Conservation (phyloP, 768 basidiomycete genomes). For the Tulasnella sp. region DNA sequence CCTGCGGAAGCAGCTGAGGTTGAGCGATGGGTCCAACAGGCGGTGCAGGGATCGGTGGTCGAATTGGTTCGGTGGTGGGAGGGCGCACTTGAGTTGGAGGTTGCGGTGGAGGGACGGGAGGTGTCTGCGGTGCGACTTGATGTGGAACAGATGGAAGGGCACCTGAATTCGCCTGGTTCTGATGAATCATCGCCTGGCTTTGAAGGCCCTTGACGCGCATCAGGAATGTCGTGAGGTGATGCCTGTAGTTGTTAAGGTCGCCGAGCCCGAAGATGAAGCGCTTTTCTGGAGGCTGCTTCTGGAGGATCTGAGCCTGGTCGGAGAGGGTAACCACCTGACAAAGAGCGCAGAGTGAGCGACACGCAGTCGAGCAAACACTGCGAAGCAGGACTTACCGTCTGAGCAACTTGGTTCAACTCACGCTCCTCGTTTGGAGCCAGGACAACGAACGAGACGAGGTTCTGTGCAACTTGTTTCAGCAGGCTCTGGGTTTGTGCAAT, state of each 20-base stretch:
- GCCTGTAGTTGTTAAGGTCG: not conserved
- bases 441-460: constrained; percentile 11
- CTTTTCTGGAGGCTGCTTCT: constrained; percentile 7
- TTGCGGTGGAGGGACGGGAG: not conserved
- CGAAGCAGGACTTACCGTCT: not conserved
- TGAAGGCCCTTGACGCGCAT: constrained; percentile 11
- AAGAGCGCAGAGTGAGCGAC: not conserved
- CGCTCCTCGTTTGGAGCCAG: constrained; percentile 17
- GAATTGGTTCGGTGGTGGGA: constrained; percentile 11
- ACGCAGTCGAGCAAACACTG: not conserved
- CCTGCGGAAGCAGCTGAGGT: not conserved
- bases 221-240: constrained; percentile 10
- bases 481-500: not conserved
- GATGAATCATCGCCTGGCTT: not conserved
- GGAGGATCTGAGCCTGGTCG: constrained; percentile 13
- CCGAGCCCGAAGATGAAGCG: constrained; percentile 14
- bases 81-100: not conserved
- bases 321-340: constrained; percentile 8
- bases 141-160: not conserved
- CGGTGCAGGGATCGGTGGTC: not conserved
- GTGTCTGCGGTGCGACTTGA: not conserved
- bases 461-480: constrained; percentile 12
- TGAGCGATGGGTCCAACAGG: not conserved
- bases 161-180: not conserved
- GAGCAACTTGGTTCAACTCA: constrained; percentile 17